A percentile compares a stretch with the other conserved stretches of the same genome.
These are phyloP conservation scores for Fusarium virguliforme DNA, from an alignment of 2,329 filamentous ascomycete species.

Conservation along the genomic window DNA sequence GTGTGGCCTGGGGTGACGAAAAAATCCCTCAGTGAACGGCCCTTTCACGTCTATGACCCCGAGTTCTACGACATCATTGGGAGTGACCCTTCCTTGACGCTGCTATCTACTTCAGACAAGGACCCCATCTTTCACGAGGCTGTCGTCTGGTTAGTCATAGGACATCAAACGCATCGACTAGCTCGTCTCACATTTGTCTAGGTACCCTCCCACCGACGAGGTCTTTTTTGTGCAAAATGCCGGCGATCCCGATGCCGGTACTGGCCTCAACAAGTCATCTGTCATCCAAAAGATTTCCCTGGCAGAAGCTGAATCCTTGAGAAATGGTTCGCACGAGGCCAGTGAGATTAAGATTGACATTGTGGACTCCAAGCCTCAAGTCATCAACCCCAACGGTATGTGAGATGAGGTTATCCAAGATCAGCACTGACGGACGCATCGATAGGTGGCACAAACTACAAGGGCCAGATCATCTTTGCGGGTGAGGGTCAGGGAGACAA, in stretches of 20 bases:
- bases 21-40: slow-evolving; percentile 41
- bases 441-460: slow-evolving; percentile 67
- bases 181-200: not conserved
- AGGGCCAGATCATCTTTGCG: slow-evolving; percentile 65
- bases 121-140: slow-evolving; percentile 71
- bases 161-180: rapidly evolving
- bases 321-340: slow-evolving; percentile 29
- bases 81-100: slow-evolving; percentile 63
- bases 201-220: slow-evolving; percentile 64
- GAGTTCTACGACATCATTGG: slow-evolving; percentile 69
- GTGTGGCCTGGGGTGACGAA: slow-evolving; percentile 47
- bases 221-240: slow-evolving; percentile 71
- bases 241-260: slow-evolving; percentile 63
- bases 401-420: not conserved
- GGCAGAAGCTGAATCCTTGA: slow-evolving; percentile 57
- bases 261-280: slow-evolving; percentile 66
- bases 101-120: slow-evolving; percentile 62
- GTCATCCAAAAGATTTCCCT: slow-evolving; percentile 68
- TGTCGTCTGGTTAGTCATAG: slow-evolving; percentile 61
- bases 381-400: slow-evolving; percentile 68
- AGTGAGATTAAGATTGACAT: slow-evolving; percentile 60
- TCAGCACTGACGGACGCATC: not conserved
- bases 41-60: slow-evolving; percentile 61
- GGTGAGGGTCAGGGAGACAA: slow-evolving; percentile 66
- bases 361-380: slow-evolving; percentile 61